These are phyloP conservation scores for Heterobasidion annosum DNA, from an alignment of 1,284 basidiomycete genomes.

Conservation along the genomic window DNA sequence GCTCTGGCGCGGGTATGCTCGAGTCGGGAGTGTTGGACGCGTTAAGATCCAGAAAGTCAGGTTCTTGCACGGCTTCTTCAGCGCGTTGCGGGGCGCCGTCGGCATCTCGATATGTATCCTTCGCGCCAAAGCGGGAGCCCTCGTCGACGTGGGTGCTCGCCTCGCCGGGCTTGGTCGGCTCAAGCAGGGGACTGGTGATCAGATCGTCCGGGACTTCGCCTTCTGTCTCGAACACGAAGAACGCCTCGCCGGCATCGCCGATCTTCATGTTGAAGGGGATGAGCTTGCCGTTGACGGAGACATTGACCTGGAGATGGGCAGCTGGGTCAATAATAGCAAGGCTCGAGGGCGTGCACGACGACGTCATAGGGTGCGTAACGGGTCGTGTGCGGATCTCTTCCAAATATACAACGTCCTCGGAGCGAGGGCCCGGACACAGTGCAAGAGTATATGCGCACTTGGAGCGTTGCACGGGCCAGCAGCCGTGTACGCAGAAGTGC, in stretches of 20 bases:
- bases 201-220: constrained; percentile 90
- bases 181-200: constrained; percentile 86
- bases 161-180: constrained; percentile 45
- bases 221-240: constrained; percentile 98
- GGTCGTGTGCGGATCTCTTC: too few relatives aligned
- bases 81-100: constrained; percentile 7
- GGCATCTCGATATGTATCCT: constrained; percentile 12
- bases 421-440: too few relatives aligned
- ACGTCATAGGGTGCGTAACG: too few relatives aligned
- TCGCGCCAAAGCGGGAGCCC: constrained; percentile 35
- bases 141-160: constrained; percentile 15
- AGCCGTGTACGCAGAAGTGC: too few relatives aligned
- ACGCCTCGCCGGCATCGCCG: constrained; percentile 96
- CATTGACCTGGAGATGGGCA: constrained; percentile 50
- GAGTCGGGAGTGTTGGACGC: constrained; percentile 20
- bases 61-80: constrained; percentile 31
- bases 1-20: not conserved
- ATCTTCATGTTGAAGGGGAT: constrained; percentile 98
- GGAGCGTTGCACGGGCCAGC: too few relatives aligned
- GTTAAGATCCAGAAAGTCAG: constrained; percentile 60
- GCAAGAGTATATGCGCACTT: too few relatives aligned
- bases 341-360: not conserved
- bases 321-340: too few relatives aligned
- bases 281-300: constrained; percentile 71
- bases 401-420: too few relatives aligned